Conservation (phyloP, 179 eudicot species). For the Sideroxylon spinosum region DNA sequence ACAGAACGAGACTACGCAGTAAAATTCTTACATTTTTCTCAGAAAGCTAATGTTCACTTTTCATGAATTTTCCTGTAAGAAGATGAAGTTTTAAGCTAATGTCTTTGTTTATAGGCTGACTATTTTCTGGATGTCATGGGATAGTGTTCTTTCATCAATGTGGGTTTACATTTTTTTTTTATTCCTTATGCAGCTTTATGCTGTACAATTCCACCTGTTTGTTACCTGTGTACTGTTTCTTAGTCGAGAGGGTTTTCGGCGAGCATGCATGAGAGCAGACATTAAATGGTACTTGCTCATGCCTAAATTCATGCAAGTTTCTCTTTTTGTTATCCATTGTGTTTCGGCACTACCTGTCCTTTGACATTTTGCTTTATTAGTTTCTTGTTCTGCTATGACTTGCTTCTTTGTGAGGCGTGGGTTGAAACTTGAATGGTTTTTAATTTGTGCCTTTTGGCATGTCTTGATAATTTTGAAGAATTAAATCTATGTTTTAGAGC, state of each 20-base stretch:
- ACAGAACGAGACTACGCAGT: conserved; percentile 86
- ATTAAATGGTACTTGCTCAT: conserved; percentile 48
- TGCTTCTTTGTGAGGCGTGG: background rate
- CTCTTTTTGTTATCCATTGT: background rate
- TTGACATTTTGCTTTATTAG: background rate
- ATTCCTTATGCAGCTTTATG: conserved; percentile 67
- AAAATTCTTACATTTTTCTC: background rate
- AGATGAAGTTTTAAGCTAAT: background rate
- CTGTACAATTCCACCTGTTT: conserved; percentile 90
- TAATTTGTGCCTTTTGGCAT: background rate
- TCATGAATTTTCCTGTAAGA: background rate
- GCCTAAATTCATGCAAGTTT: conserved; percentile 18
- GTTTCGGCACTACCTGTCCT: background rate
- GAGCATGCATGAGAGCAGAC: conserved; percentile 94
- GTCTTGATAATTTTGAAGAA: background rate
- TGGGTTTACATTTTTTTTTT: background rate
- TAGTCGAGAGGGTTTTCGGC: conserved; percentile 95
- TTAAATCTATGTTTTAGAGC: background rate
- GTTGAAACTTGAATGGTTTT: background rate
- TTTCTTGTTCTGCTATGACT: background rate
- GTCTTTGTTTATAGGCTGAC: background rate
- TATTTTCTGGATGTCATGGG: background rate
- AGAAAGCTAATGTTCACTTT: background rate
- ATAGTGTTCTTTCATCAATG: conserved; percentile 4
- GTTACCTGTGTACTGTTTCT: conserved; percentile 85